Evolutionary conservation across 2,329 filamentous ascomycete genomes (phyloP), one percentile per base, ranked within the genome.

Genomic region (Neonectria ditissima): DNA sequence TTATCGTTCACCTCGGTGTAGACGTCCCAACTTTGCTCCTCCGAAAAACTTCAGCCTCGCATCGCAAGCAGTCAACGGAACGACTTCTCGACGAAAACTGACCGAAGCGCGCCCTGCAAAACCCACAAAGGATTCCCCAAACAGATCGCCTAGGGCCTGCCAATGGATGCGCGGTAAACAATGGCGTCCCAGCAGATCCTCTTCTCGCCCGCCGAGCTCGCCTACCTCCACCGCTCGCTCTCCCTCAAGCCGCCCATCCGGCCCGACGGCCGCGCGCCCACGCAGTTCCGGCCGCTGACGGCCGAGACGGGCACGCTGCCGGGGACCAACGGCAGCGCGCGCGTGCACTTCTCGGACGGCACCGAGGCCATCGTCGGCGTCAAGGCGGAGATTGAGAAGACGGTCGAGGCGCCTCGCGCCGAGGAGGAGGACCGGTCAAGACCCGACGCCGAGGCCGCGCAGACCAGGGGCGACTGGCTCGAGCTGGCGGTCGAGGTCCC

Each of bases 291-390:
- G 4, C 93, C 95, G 1, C 83, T 99, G 61, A 89, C 91, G 18
- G 96, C 96, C 63, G 96, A 99, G 82, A 94, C 92, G 58, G 92
- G 93, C 62, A 92, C 98, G 60, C 86, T 99, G 0, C 94, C 96
- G 0, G 90, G 91, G 50, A 91, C 95, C 16, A 97, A 98, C 75
- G 96, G 96, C 65, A 97, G 92, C 79, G 95, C 96, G 63, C 89
- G 97, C 34, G 91, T 99, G 50, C 97, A 95, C 70, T 97, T 98
- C 77, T 90, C 94, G 4, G 96, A 99, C 78, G 96, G 96, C 54
- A 97, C 94, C 1, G 96, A 99, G 80, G 96, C 96, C 7, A 91
- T 99, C 65, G 96, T 97, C 6, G 96, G 96, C 48, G 91, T 97
- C 65, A 99, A 98, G 81, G 94, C 93, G 1, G 95, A 98, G 80